Evolutionary conservation across 768 basidiomycete species (phyloP).

Genomic region (Tricholoma bakamatsutake): DNA sequence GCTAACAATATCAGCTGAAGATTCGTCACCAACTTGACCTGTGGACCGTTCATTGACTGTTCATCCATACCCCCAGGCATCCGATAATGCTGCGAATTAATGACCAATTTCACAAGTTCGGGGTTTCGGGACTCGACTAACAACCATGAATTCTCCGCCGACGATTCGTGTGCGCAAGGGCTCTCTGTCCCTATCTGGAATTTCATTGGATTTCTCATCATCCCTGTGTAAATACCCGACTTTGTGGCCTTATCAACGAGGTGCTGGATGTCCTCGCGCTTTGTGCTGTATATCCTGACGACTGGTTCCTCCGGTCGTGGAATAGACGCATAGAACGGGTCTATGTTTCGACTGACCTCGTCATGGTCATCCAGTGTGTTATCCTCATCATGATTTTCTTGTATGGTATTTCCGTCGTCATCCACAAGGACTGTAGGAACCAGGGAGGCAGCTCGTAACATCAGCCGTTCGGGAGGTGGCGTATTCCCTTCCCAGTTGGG

Average conservation of each 20-base stretch:
- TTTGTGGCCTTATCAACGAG: slow-evolving; percentile 20
- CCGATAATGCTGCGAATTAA: slow-evolving; percentile 18
- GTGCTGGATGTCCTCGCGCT: slow-evolving; percentile 18
- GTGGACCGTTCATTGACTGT: slow-evolving; percentile 6
- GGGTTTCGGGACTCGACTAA: slow-evolving; percentile 25
- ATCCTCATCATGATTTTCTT: slow-evolving; percentile 7
- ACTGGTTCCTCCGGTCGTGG: not conserved
- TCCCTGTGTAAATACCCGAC: slow-evolving; percentile 22
- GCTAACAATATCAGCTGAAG: slow-evolving; percentile 13
- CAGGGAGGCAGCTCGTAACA: slow-evolving; percentile 8
- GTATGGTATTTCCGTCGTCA: slow-evolving; percentile 20
- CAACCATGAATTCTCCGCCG: slow-evolving; percentile 24
- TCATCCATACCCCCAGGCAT: slow-evolving; percentile 17
- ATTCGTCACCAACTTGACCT: slow-evolving; percentile 9
- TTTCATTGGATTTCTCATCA: slow-evolving; percentile 13
- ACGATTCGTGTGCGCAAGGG: not conserved
- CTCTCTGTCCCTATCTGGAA: slow-evolving; percentile 2
- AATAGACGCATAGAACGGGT: not conserved
- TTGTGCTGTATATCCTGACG: slow-evolving; percentile 19
- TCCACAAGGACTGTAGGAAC: slow-evolving; percentile 22
- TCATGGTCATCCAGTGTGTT: not conserved
- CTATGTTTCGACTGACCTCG: slow-evolving; percentile 4
- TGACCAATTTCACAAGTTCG: slow-evolving; percentile 21
- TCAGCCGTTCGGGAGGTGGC: slow-evolving; percentile 1
- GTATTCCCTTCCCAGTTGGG: slow-evolving; percentile 26